Evolutionary conservation across 2,329 filamentous ascomycete genomes (phyloP).

Genomic region (Fusarium sp.): DNA sequence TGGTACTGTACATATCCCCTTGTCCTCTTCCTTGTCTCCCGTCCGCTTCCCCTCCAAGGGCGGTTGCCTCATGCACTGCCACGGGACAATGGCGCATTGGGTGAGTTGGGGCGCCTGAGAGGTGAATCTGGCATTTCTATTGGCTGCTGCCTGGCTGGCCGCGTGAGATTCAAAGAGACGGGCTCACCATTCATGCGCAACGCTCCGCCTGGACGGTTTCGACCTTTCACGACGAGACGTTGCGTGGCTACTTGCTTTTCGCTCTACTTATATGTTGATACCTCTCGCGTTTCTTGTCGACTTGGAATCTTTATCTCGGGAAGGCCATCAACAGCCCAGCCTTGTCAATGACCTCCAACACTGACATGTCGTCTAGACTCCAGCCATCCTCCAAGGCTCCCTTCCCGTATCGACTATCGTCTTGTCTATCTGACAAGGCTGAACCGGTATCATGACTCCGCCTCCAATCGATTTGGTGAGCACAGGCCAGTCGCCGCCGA

Average conservation of each 20-base stretch:
- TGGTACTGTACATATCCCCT: slow-evolving; percentile 1
- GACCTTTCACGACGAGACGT: slow-evolving; percentile 12
- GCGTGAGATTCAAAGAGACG: slow-evolving; percentile 20
- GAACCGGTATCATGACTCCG: slow-evolving; percentile 31
- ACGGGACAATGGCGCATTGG: slow-evolving; percentile 45
- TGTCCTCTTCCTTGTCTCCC: slow-evolving; percentile 17
- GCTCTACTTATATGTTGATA: background rate
- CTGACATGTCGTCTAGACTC: background rate
- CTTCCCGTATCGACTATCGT: slow-evolving; percentile 9
- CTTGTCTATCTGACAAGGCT: slow-evolving; percentile 39
- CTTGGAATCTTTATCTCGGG: background rate
- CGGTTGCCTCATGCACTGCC: slow-evolving; percentile 48
- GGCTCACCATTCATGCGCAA: slow-evolving; percentile 4
- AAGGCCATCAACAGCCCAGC: background rate
- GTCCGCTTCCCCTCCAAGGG: slow-evolving; percentile 20
- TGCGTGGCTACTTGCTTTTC: slow-evolving; percentile 17
- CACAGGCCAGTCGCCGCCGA: slow-evolving; percentile 24
- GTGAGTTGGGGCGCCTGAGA: slow-evolving; percentile 1
- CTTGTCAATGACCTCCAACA: background rate
- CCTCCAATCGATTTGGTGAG: slow-evolving; percentile 26
- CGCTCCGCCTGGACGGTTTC: slow-evolving; percentile 12
- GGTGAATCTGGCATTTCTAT: background rate
- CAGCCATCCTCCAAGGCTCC: slow-evolving; percentile 11
- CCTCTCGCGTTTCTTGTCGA: background rate
- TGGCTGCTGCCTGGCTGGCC: slow-evolving; percentile 31